Base-by-base conservation (phyloP, 31 red algal species). In the Endocladia muricata region DNA sequence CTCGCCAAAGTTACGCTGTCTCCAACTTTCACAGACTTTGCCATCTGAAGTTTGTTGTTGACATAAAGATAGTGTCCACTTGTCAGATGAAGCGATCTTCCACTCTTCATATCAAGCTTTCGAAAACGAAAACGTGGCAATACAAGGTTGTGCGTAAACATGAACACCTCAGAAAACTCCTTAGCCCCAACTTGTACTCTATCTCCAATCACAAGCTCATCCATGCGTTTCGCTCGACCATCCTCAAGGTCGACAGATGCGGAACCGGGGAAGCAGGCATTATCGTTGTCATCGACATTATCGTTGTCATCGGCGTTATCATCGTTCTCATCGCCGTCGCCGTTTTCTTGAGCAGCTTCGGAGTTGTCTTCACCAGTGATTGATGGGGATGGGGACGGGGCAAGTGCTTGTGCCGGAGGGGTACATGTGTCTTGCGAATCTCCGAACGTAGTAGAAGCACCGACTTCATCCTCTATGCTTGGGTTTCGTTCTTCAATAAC, bases 131-230 rank as follows among this genome's bases (percentile, higher is more conserved):
- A 61, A 19, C 40, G 25, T 56, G 48, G 63, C 36, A 38, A 22
- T 17, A 55, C 41, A 3, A 38, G 33, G n/a, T 68, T 52, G 37
- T 91, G 88, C n/a, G 74, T 80, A 63, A 91, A 91, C 68, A 84
- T 56, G 73, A 77, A 77, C 29, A 91, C 88, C 15, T 59, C 49
- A 1, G 74, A 80, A 49, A 67, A 91, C 21, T 67, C 70, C 0
- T 47, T 60, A 33, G 42, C 36, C 19, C 79, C 78, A 63, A 86
- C 66, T n/a, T 41, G 4, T 2, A 90, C 56, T 0, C 9, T 4
- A 39, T 79, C 76, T n/a, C 85, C 85, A 56, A 67, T 37, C 55
- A 57, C 8, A 22, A 79, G 26, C 32, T 65, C 52, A 37, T 61
- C 65, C 75, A 79, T 75, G 37, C 58, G 23, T 40, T 52, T 60